Percentiles rank a stretch among this genome's conserved stretches.
Conservation (phyloP, 306 rosid genomes). For the Ziziphus jujuba region DNA sequence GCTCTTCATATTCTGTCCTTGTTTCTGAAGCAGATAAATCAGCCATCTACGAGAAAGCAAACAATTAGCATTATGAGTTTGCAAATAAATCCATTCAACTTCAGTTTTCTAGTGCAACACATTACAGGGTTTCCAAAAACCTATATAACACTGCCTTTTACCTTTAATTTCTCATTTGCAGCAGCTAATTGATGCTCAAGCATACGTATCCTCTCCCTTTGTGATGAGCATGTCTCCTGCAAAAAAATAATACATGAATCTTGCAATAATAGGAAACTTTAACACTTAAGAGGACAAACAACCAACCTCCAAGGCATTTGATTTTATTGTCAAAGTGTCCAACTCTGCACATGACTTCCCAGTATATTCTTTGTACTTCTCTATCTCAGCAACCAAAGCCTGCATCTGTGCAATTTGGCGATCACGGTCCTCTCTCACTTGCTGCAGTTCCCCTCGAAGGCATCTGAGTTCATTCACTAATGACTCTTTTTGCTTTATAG, state of each 20-base stretch:
- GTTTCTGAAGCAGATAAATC: slow-evolving; percentile 65
- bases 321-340: slow-evolving; percentile 56
- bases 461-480: slow-evolving; percentile 55
- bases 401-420: slow-evolving; percentile 49
- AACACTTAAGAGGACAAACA: background rate
- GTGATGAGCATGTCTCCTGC: slow-evolving; percentile 77
- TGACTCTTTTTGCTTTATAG: slow-evolving; percentile 53
- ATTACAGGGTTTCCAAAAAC: slow-evolving; percentile 5
- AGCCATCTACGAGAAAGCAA: slow-evolving; percentile 41
- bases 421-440: slow-evolving; percentile 81
- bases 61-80: background rate
- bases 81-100: background rate
- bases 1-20: slow-evolving; percentile 57
- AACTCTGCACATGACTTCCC: slow-evolving; percentile 50
- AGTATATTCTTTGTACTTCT: slow-evolving; percentile 45
- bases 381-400: slow-evolving; percentile 51
- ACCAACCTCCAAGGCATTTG: slow-evolving; percentile 72
- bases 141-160: slow-evolving; percentile 19
- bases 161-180: slow-evolving; percentile 76
- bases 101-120: background rate
- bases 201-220: slow-evolving; percentile 50
- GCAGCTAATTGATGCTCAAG: slow-evolving; percentile 52
- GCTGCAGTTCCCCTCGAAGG: slow-evolving; percentile 72
- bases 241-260: slow-evolving; percentile 25
- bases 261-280: background rate